Conservation (phyloP, 768 basidiomycete species). For the Pisolithus microcarpus region DNA sequence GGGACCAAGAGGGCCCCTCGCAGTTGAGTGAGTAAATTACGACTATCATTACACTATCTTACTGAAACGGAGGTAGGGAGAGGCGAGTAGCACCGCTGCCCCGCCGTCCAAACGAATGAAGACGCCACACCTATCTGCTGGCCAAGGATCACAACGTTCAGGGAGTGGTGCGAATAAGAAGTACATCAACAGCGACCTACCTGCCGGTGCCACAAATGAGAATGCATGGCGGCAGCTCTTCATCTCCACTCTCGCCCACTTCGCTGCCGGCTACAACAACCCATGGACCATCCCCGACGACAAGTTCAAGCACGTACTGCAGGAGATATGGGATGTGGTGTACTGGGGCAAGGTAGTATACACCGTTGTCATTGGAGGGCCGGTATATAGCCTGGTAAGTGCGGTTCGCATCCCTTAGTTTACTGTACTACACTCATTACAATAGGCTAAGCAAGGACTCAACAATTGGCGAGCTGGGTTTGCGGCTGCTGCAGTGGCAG, state of each 20-base stretch:
- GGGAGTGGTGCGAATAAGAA: constrained; percentile 6
- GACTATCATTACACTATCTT: not conserved
- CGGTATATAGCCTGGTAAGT: constrained; percentile 1
- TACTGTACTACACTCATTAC: not conserved
- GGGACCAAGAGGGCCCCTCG: not conserved
- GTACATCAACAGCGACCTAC: constrained; percentile 7
- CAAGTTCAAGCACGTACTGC: constrained; percentile 1
- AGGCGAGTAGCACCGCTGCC: not conserved
- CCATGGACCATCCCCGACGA: constrained; percentile 4
- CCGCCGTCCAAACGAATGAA: not conserved
- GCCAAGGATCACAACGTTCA: not conserved
- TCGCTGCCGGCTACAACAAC: constrained; percentile 2
- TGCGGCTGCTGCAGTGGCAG: not conserved
- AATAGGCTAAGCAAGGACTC: constrained; percentile 1
- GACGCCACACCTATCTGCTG: not conserved
- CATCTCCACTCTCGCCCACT: constrained; percentile 4
- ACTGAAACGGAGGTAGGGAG: not conserved
- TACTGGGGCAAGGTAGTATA: constrained; percentile 3
- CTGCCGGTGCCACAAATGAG: not conserved
- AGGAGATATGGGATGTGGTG: constrained; percentile 4
- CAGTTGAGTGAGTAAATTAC: not conserved
- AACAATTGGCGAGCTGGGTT: constrained; percentile 2
- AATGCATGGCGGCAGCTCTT: constrained; percentile 3
- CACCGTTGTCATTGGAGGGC: not conserved
- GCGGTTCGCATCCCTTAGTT: no score